Evolutionary conservation across 441 rosid genomes (phyloP).

Genomic region (Metrosideros polymorpha): DNA sequence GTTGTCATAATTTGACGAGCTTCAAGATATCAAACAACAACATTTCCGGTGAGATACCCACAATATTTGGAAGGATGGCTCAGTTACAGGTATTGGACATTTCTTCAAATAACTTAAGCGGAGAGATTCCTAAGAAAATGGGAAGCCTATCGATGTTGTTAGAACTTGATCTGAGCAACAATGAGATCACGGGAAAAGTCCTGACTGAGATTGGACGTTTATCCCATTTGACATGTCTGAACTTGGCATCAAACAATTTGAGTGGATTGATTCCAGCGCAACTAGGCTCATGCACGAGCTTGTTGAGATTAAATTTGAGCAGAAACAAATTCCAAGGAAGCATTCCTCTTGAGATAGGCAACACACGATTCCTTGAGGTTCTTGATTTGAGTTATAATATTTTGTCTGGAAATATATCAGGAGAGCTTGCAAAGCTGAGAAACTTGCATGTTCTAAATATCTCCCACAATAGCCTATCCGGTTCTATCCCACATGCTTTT

Average conservation of each 20-base stretch:
- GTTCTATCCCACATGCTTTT: background rate
- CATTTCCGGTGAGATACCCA: accelerated
- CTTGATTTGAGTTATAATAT: too few species aligned
- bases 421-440: background rate
- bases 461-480: background rate
- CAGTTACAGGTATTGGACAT: accelerated
- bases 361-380: too few species aligned
- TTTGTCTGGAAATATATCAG: too few species aligned
- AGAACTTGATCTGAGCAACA: background rate
- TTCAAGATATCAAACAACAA: background rate
- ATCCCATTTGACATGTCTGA: background rate
- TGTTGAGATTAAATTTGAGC: background rate
- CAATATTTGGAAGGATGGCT: background rate
- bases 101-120: background rate
- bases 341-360: too few species aligned
- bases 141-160: background rate
- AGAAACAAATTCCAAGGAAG: background rate
- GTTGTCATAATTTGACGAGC: accelerated
- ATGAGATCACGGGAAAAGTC: background rate
- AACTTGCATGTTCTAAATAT: background rate
- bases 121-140: background rate
- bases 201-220: background rate
- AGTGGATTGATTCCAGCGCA: accelerated
- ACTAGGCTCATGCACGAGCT: background rate
- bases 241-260: background rate